Base-by-base conservation (phyloP, 2,329 filamentous ascomycete genomes). In the Neurospora sp. region DNA sequence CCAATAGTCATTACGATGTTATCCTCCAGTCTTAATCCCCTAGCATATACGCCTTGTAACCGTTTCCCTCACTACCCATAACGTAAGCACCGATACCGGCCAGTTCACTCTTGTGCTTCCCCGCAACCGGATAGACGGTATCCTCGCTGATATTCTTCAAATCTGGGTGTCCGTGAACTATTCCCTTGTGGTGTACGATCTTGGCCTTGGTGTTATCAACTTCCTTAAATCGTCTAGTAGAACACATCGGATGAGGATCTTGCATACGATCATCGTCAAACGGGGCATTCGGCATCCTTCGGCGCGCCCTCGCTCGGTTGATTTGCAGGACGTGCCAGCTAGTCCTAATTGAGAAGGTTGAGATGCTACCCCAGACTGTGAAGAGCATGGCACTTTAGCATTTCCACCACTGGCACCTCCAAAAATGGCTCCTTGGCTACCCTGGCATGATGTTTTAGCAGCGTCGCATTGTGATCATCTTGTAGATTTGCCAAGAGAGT, bases 181-280 rank as follows among this genome's bases (percentile, higher is more conserved):
- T 81, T 1, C 52, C 71, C 78, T 81, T 81, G 74, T 82, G 81
- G 70, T 82, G 81, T 4, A 80, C 80, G 4, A 82, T 78, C 71
- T 77, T 77, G 42, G 81, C 81, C 75, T 82, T 81, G 17, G 81
- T 82, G 69, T 33, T 33, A 7, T 33, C 7, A 33, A 33, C 28
- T 33, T 33, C 28, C 28, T 33, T 33, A 1, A 33, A 33, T 33
- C 28, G 28, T 33, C 28, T 33, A 33, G 28, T 33, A 33, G 28
- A 33, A 33, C 28, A 33, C 6, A 33, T 33, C 28, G 28, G 28
- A 33, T 33, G 28, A 33, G 28, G 5, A 33, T 33, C 28, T 33
- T 33, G 3, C 28, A 33, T 33, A 7, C 28, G 28, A 33, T 33
- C 28, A 33, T 33, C 28, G 28, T 33, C 28, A 33, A 33, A 82